phyloP scores from a whole-genome alignment of 2,329 filamentous ascomycete species.

The Mariannaea sp. region DNA sequence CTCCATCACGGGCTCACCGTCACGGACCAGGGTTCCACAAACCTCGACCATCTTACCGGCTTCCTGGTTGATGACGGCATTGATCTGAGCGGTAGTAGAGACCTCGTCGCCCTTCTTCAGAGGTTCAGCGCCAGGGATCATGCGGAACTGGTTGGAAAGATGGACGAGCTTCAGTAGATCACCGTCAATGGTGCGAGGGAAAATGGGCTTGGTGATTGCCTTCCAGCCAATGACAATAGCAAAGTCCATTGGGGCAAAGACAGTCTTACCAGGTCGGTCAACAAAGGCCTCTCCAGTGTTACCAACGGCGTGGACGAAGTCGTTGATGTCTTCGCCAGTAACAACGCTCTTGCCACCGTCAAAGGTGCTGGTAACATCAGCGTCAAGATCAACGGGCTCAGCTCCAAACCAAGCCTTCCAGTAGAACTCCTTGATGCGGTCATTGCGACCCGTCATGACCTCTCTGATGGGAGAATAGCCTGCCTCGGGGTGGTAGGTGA shows the following conservation, averaged over 20 bases:
- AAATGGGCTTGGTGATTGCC: conserved; percentile 98
- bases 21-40: conserved; percentile 91
- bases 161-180: conserved; percentile 96
- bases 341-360: conserved; percentile 87
- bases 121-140: conserved; percentile 93
- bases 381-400: conserved; percentile 81
- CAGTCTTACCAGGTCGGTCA: conserved; percentile 89
- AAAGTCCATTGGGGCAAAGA: conserved; percentile 98
- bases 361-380: conserved; percentile 83
- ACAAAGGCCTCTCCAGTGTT: conserved; percentile 98
- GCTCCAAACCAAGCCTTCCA: conserved; percentile 97
- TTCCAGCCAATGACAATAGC: conserved; percentile 99
- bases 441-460: conserved; percentile 94
- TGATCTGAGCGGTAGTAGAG: conserved; percentile 92
- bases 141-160: conserved; percentile 95
- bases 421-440: conserved; percentile 99
- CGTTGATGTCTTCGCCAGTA: conserved; percentile 90
- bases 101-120: conserved; percentile 95
- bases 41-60: conserved; percentile 99
- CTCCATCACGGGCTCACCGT: conserved; percentile 90
- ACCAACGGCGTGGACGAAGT: conserved; percentile 98
- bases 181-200: conserved; percentile 93
- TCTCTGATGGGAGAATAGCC: conserved; percentile 98
- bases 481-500: conserved; percentile 92
- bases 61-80: conserved; percentile 97